phyloP scores from a whole-genome alignment of 2,329 filamentous ascomycete species.

The Aspergillus glaucus region DNA sequence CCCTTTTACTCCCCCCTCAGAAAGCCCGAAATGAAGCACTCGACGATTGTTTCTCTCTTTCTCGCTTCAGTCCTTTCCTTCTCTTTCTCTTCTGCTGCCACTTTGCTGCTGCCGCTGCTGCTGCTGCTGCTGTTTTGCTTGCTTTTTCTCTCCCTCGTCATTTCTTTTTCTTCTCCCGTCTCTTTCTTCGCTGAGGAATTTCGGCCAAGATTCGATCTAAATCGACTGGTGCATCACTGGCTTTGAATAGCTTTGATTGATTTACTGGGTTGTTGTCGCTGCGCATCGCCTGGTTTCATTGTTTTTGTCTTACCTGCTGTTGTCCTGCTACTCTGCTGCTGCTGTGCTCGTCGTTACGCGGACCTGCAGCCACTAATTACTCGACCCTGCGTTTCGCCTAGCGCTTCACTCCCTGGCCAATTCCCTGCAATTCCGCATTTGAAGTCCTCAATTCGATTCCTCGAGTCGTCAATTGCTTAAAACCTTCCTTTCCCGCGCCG shows the following conservation, averaged over 20 bases:
- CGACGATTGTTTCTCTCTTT: too few relatives aligned
- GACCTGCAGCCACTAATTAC: constrained; percentile 4
- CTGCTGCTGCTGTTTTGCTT: not conserved
- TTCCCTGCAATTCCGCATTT: not conserved
- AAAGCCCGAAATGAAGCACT: too few relatives aligned
- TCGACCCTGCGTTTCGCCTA: constrained; percentile 2
- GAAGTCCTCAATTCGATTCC: not conserved
- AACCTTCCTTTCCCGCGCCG: not conserved
- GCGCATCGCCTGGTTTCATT: constrained; percentile 9
- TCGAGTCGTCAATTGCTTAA: not conserved
- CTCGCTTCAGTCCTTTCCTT: not conserved
- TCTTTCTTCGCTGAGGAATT: too few relatives aligned
- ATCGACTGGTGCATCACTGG: too few relatives aligned
- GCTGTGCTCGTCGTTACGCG: constrained; percentile 5
- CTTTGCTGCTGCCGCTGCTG: not conserved
- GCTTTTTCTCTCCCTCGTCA: not conserved
- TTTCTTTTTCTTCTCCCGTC: constrained; percentile 2
- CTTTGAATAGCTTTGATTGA: too few relatives aligned
- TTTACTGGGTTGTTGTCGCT: not conserved
- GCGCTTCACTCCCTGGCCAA: not conserved
- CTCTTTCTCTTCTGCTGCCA: not conserved
- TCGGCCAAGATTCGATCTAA: too few relatives aligned
- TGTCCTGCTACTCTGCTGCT: constrained; percentile 1
- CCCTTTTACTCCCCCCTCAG: constrained; percentile 27
- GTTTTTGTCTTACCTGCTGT: constrained; percentile 1